phyloP scores from a whole-genome alignment of 176 grass and related monocot genomes.

The Poa pratensis region DNA sequence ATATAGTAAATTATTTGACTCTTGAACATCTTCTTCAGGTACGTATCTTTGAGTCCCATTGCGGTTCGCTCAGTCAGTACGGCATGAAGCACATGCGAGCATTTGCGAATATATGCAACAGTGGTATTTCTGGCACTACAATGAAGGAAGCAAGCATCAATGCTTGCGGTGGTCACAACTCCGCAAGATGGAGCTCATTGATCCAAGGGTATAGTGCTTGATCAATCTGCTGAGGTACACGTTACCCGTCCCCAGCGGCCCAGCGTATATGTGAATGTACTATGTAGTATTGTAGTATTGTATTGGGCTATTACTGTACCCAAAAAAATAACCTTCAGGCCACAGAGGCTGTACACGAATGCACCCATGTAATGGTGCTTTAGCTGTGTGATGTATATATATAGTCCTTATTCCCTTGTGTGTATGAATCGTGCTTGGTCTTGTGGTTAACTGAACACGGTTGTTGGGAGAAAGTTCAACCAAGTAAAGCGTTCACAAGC shows the following conservation, averaged over 20 bases:
- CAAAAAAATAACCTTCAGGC: not conserved
- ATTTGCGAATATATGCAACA: constrained; percentile 86
- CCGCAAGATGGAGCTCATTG: constrained; percentile 58
- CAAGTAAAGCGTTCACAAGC: too few relatives aligned
- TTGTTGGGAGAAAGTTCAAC: not conserved
- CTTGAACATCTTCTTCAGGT: constrained; percentile 55
- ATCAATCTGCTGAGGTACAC: constrained; percentile 37
- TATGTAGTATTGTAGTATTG: constrained; percentile 24
- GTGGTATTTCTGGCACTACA: constrained; percentile 34
- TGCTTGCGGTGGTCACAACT: constrained; percentile 54
- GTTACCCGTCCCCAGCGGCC: not conserved
- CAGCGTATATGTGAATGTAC: constrained; percentile 20
- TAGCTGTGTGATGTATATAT: not conserved
- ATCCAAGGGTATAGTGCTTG: constrained; percentile 69
- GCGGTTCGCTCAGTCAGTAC: constrained; percentile 78
- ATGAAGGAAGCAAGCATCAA: constrained; percentile 58
- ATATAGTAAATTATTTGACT: not conserved
- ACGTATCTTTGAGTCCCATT: constrained; percentile 70
- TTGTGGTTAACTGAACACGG: not conserved
- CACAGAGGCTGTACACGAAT: not conserved
- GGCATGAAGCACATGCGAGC: constrained; percentile 85
- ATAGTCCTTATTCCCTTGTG: not conserved
- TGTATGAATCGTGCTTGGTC: not conserved
- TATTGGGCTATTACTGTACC: not conserved
- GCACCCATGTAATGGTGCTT: not conserved